Evolutionary conservation across 2,329 filamentous ascomycete species (phyloP).

Genomic region (Ambrosiella xylebori): DNA sequence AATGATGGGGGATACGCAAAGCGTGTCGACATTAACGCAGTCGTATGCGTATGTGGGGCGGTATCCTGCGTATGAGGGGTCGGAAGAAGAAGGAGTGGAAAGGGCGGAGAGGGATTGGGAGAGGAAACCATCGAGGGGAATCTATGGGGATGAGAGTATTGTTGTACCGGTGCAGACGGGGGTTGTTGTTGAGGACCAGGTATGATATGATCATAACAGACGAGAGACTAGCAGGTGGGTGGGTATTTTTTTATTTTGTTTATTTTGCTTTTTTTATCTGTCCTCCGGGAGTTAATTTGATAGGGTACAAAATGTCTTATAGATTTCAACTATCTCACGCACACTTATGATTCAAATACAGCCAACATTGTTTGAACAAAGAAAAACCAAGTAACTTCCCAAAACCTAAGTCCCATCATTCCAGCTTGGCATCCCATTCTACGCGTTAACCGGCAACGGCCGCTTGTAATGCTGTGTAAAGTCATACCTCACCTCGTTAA

Average conservation of each 20-base stretch:
- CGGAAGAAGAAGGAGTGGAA: background rate
- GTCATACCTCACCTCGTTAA: conserved; percentile 25
- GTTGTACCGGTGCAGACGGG: background rate
- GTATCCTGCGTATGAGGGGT: background rate
- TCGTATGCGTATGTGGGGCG: background rate
- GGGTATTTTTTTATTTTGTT: too few relatives aligned
- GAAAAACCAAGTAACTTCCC: background rate
- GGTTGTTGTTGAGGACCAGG: too few relatives aligned
- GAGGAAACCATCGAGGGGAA: background rate
- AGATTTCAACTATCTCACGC: too few relatives aligned
- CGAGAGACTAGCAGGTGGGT: too few relatives aligned
- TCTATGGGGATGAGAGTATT: background rate
- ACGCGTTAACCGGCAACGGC: background rate
- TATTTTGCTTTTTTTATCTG: too few relatives aligned
- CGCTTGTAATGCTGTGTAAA: conserved; percentile 27
- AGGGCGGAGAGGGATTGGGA: background rate
- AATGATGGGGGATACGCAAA: background rate
- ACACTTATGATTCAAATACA: background rate
- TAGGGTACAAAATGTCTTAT: too few relatives aligned
- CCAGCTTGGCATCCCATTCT: background rate
- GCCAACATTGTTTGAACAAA: too few relatives aligned
- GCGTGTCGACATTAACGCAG: background rate
- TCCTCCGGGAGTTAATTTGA: too few relatives aligned
- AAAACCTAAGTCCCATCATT: background rate
- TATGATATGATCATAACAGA: too few relatives aligned